A percentile compares a stretch with the other conserved stretches of the same genome.
These are phyloP conservation scores for Penicillium sp. DNA, from an alignment of 2,329 filamentous ascomycete species.

Conservation along the genomic window DNA sequence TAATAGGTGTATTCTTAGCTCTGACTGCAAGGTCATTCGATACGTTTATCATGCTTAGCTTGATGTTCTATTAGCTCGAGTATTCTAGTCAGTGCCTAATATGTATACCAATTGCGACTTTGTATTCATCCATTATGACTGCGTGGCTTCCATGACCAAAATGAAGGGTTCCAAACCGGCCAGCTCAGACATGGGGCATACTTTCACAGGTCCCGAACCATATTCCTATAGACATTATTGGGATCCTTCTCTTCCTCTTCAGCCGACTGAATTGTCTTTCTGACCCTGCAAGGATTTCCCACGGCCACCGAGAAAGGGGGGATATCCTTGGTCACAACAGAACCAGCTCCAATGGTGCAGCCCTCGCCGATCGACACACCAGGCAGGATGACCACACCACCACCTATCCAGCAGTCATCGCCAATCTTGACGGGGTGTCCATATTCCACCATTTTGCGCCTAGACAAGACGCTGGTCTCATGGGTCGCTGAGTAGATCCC, in stretches of 20 bases:
- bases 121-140: too few relatives aligned
- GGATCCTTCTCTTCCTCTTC: slow-evolving; percentile 29
- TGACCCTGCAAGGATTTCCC: slow-evolving; percentile 26
- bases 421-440: slow-evolving; percentile 38
- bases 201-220: slow-evolving; percentile 8
- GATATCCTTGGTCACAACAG: slow-evolving; percentile 38
- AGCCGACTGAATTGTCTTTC: slow-evolving; percentile 23
- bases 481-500: slow-evolving; percentile 59
- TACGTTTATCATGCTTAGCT: too few relatives aligned
- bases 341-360: slow-evolving; percentile 36
- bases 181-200: too few relatives aligned
- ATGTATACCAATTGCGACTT: too few relatives aligned
- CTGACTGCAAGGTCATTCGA: background rate
- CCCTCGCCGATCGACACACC: slow-evolving; percentile 46
- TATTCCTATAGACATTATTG: slow-evolving; percentile 25
- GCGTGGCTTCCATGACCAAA: too few relatives aligned
- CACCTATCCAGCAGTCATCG: slow-evolving; percentile 52
- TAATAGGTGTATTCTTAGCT: background rate
- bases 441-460: slow-evolving; percentile 53
- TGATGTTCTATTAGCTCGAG: too few relatives aligned
- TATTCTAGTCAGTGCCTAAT: too few relatives aligned
- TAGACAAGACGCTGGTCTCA: slow-evolving; percentile 54
- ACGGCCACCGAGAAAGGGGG: slow-evolving; percentile 37
- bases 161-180: too few relatives aligned
- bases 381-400: slow-evolving; percentile 44